Conservation (phyloP, 2,329 filamentous ascomycete species). For the Parastagonospora avenae region DNA sequence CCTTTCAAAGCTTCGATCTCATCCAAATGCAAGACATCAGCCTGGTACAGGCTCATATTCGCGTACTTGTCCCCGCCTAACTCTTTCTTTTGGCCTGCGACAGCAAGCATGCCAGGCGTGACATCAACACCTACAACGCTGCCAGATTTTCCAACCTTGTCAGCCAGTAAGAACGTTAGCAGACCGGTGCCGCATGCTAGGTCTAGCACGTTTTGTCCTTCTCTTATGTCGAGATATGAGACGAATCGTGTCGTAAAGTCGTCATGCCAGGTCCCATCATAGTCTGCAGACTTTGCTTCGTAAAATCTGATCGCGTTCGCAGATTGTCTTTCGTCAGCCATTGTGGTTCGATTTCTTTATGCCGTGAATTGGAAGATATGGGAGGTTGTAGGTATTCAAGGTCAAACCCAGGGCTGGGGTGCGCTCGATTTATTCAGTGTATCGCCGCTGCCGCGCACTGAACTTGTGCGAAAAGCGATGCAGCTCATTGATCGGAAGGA, state of each 20-base stretch:
- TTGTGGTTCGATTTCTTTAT: constrained; percentile 2
- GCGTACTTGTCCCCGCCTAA: constrained; percentile 30
- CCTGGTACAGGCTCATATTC: constrained; percentile 43
- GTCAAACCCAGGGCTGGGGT: too few relatives aligned
- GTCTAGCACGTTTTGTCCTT: constrained; percentile 51
- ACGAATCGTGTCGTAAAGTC: constrained; percentile 48
- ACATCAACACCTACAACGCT: constrained; percentile 51
- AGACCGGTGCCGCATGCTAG: constrained; percentile 55
- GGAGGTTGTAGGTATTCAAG: too few relatives aligned
- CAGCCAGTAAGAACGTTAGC: constrained; percentile 46
- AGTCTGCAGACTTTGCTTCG: constrained; percentile 40
- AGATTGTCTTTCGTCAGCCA: constrained; percentile 28
- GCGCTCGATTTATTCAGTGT: too few relatives aligned
- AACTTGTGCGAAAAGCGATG: too few relatives aligned
- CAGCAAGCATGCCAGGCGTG: constrained; percentile 47
- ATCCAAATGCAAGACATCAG: constrained; percentile 46
- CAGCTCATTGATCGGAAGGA: too few relatives aligned
- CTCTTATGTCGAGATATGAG: constrained; percentile 33
- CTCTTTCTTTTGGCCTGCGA: constrained; percentile 40
- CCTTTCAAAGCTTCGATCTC: constrained; percentile 28
- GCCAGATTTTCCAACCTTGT: constrained; percentile 46
- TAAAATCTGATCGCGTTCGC: constrained; percentile 43
- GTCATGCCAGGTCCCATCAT: constrained; percentile 51
- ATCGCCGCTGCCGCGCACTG: too few relatives aligned
- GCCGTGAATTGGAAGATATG: background rate